Evolutionary conservation across 2,329 filamentous ascomycete species (phyloP), one percentile per base, ranked within the genome.

Genomic region (Alternaria brassicicola): DNA sequence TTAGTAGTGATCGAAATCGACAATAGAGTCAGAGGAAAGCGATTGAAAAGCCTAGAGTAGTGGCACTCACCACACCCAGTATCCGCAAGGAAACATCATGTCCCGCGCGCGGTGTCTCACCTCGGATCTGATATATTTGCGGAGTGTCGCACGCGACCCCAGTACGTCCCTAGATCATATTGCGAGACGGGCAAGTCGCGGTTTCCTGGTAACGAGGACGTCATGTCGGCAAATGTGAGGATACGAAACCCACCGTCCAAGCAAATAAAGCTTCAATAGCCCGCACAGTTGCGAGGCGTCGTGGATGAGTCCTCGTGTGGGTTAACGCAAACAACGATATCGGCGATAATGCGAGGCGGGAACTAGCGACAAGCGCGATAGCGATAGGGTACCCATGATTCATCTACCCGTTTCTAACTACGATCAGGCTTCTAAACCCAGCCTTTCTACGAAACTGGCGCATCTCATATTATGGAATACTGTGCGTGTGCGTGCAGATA

Each of bases 91-190:
- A 57, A 49, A 62, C 17, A 13, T 45, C 8, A 7, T 30, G 9
- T 61, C 39, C 49, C 51, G 57, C 63, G 62, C 63, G 64, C 63
- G 62, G 62, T 72, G 58, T 71, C 91, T 88, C 84, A 98, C 94
- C 93, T 95, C 68, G 95, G 95, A 83, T 99, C 95, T 76, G 93
- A 90, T 71, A 99, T 88, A 71, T 93, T 89, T 61, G 91, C 89
- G 17, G 93, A 89, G 82, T 99, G 94, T 80, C 86, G 87, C 73
- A 98, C 95, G 58, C 95, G 89, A 65, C 95, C 95, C 91, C 91
- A 95, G 81, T 99, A 99, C 45, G 93, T 97, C 75, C 80, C 87
- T 72, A 99, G 84, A 76, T 99, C 92, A 85, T 96, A 94, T 79
- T 93, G 92, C 53, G 95, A 99, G 55, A 88, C 87, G 61, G 95